A percentile compares a stretch with the other conserved stretches of the same genome.
Conservation (phyloP, 2,329 filamentous ascomycete species). For the Xylaria multiplex region DNA sequence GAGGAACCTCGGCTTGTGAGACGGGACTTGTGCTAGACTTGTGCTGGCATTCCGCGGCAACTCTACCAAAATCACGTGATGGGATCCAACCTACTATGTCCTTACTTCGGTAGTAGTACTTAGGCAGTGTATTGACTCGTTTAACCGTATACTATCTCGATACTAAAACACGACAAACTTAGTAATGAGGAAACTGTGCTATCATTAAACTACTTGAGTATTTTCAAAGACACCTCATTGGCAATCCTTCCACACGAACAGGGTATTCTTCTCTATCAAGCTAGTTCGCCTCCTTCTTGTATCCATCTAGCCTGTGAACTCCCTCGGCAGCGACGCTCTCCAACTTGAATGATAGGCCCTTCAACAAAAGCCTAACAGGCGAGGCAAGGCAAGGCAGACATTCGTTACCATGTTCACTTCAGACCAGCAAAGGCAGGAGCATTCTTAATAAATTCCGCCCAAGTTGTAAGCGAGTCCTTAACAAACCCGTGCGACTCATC, state of each 20-base stretch:
- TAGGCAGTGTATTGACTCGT: too few relatives aligned
- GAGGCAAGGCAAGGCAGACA: not conserved
- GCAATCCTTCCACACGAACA: not conserved
- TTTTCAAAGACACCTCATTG: not conserved
- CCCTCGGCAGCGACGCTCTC: not conserved
- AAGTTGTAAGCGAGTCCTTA: constrained; percentile 55
- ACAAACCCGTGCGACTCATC: constrained; percentile 52
- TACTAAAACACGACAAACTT: not conserved
- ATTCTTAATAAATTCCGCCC: constrained; percentile 53
- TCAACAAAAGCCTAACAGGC: not conserved
- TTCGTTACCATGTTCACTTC: constrained; percentile 45
- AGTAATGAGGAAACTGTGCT: not conserved
- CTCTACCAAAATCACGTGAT: constrained; percentile 3
- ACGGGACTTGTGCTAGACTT: not conserved
- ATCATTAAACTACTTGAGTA: constrained; percentile 1
- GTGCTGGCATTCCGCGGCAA: constrained; percentile 18
- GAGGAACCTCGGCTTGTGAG: constrained; percentile 29
- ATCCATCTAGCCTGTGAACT: not conserved
- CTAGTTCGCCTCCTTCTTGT: not conserved
- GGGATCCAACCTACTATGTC: not conserved
- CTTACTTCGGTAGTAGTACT: too few relatives aligned
- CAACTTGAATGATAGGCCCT: not conserved
- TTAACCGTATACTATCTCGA: not conserved
- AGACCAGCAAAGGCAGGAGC: constrained; percentile 50
- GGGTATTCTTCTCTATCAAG: not conserved